Evolutionary conservation across 225 moss, liverwort and hornwort species (phyloP).

Genomic region (Pseudisothecium myosuroides): DNA sequence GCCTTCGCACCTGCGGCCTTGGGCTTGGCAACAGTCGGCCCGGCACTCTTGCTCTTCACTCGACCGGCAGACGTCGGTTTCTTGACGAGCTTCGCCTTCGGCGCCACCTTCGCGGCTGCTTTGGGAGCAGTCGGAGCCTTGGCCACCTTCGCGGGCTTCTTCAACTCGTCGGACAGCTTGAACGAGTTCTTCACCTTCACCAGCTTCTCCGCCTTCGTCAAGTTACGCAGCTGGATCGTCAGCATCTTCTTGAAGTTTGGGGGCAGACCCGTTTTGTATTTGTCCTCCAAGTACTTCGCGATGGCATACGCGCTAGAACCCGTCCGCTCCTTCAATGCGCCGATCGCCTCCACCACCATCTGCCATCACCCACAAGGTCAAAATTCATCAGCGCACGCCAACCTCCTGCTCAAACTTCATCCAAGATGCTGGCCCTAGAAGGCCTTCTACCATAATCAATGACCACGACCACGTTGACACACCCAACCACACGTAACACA

Average conservation of each 20-base stretch:
- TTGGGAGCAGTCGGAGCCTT: conserved; percentile 30
- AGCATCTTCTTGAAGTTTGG: conserved; percentile 75
- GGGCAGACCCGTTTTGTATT: conserved; percentile 69
- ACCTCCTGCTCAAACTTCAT: not conserved
- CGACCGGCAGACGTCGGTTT: conserved; percentile 29
- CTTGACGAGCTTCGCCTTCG: conserved; percentile 35
- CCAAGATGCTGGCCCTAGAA: not conserved
- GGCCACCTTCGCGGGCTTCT: conserved; percentile 47
- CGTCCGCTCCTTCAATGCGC: conserved; percentile 71
- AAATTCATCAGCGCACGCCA: not conserved
- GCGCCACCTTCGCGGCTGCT: not conserved
- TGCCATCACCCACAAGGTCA: not conserved
- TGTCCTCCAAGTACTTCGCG: conserved; percentile 75
- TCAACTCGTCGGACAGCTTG: conserved; percentile 84
- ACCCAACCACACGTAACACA: too few species aligned
- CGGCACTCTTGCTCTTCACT: conserved; percentile 25
- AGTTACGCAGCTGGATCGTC: conserved; percentile 59
- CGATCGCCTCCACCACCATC: conserved; percentile 87
- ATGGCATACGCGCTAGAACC: conserved; percentile 89
- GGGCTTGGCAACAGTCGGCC: conserved; percentile 1
- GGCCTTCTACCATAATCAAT: too few species aligned
- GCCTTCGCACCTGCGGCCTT: conserved; percentile 13
- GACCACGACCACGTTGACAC: not conserved
- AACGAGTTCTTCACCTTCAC: conserved; percentile 87
- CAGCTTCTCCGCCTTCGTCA: conserved; percentile 70